A percentile compares a stretch with the other conserved stretches of the same genome.
Evolutionary conservation across 495 filamentous ascomycete genomes (phyloP).

Genomic region (Aspergillus carlsbadensis): DNA sequence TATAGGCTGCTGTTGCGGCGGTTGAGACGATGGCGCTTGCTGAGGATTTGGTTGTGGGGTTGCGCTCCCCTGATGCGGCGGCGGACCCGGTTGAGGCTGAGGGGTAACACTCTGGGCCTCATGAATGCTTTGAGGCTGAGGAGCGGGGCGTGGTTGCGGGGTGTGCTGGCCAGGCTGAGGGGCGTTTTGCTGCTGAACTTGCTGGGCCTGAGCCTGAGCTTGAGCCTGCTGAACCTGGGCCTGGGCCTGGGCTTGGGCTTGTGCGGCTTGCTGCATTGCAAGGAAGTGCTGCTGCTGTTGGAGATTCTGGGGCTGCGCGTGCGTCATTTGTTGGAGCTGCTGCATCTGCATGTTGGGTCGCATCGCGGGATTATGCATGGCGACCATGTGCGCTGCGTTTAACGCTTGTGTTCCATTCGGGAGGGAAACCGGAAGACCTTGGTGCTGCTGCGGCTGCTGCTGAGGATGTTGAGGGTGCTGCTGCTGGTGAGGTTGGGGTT

Average conservation of each 20-base stretch:
- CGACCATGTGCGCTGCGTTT: conserved; percentile 53
- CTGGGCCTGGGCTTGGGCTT: conserved; percentile 27
- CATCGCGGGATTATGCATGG: conserved; percentile 54
- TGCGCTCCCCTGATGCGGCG: conserved; percentile 41
- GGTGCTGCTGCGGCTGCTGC: conserved; percentile 48
- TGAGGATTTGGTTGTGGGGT: conserved; percentile 52
- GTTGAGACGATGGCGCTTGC: conserved; percentile 37
- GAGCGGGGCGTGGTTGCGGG: conserved; percentile 44
- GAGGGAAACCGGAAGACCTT: conserved; percentile 51
- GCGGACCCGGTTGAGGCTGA: conserved; percentile 54
- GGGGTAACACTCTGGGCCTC: conserved; percentile 49
- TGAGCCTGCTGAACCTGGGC: conserved; percentile 21
- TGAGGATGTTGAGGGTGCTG: conserved; percentile 48
- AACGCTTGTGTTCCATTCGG: conserved; percentile 61
- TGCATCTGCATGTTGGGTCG: conserved; percentile 44
- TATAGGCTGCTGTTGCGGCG: conserved; percentile 42
- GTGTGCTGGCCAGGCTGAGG: conserved; percentile 45
- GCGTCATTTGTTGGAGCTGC: conserved; percentile 51
- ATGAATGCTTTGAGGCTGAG: conserved; percentile 46
- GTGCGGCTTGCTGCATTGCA: conserved; percentile 30
- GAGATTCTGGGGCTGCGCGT: conserved; percentile 51
- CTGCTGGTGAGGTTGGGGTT: conserved; percentile 40
- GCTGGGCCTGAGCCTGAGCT: conserved; percentile 39
- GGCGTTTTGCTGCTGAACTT: conserved; percentile 41
- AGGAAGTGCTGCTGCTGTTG: conserved; percentile 51